phyloP scores from a whole-genome alignment of 768 basidiomycete genomes.

The Lentinula detonsa region DNA sequence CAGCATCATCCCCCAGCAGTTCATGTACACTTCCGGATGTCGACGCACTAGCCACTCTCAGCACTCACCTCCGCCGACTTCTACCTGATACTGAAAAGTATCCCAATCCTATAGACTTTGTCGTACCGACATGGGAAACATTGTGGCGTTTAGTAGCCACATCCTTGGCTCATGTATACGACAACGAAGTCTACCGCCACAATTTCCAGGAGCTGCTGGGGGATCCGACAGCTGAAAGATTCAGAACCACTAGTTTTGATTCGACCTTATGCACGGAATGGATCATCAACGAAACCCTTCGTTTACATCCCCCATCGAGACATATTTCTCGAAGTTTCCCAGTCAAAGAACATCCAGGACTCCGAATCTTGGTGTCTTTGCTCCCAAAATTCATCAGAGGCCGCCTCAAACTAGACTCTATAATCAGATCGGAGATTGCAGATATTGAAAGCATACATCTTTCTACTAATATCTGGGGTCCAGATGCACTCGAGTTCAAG shows the following conservation, averaged over 20 bases:
- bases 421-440: slow-evolving; percentile 21
- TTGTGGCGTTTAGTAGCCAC: slow-evolving; percentile 56
- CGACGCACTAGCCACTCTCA: slow-evolving; percentile 16
- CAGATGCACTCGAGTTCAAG: slow-evolving; percentile 31
- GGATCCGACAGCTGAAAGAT: slow-evolving; percentile 21
- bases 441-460: slow-evolving; percentile 29
- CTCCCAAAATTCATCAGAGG: neutral
- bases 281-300: slow-evolving; percentile 38
- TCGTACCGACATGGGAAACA: slow-evolving; percentile 58
- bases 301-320: slow-evolving; percentile 46
- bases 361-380: slow-evolving; percentile 2
- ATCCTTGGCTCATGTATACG: slow-evolving; percentile 29
- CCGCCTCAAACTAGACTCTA: neutral
- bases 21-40: slow-evolving; percentile 19
- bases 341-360: neutral
- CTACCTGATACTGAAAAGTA: slow-evolving; percentile 26
- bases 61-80: slow-evolving; percentile 30
- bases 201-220: slow-evolving; percentile 31
- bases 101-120: slow-evolving; percentile 39
- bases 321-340: slow-evolving; percentile 29
- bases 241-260: slow-evolving; percentile 13
- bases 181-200: slow-evolving; percentile 15
- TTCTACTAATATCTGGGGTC: slow-evolving; percentile 30
- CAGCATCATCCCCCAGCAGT: slow-evolving; percentile 17
- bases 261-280: slow-evolving; percentile 11